These are phyloP conservation scores for Lunularia cruciata DNA, from an alignment of 225 moss, liverwort and hornwort genomes.

Conservation along the genomic window DNA sequence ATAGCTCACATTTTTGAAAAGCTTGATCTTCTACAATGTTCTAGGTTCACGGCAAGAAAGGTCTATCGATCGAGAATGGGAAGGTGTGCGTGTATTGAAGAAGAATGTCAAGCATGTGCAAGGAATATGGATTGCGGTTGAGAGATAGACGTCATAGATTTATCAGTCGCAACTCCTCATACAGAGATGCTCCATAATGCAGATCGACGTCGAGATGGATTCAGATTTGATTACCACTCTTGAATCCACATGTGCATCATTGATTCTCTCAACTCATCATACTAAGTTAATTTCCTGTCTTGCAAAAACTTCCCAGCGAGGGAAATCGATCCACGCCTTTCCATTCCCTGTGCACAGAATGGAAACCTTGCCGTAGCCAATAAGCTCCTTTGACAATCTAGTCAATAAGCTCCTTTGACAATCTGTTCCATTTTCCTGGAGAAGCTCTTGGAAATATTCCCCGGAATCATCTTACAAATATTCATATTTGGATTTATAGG, in stretches of 20 bases:
- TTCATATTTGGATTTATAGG: neutral
- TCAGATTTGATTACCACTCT: neutral
- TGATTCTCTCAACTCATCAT: neutral
- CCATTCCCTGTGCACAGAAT: neutral
- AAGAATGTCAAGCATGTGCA: too few relatives aligned
- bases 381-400: neutral
- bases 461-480: neutral
- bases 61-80: too few relatives aligned
- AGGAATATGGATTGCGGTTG: neutral
- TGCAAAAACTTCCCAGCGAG: neutral
- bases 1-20: too few relatives aligned
- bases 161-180: neutral
- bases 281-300: neutral
- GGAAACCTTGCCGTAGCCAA: neutral
- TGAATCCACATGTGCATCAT: neutral
- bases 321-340: neutral
- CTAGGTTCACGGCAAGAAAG: too few relatives aligned
- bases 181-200: neutral
- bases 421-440: neutral
- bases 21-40: too few relatives aligned
- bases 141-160: neutral
- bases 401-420: neutral
- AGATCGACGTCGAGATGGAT: neutral
- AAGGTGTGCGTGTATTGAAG: too few relatives aligned
- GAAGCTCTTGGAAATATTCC: neutral